Percentiles rank a stretch among this genome's conserved stretches.
Conservation (phyloP, 2,329 filamentous ascomycete species). For the Colletotrichum limetticola region DNA sequence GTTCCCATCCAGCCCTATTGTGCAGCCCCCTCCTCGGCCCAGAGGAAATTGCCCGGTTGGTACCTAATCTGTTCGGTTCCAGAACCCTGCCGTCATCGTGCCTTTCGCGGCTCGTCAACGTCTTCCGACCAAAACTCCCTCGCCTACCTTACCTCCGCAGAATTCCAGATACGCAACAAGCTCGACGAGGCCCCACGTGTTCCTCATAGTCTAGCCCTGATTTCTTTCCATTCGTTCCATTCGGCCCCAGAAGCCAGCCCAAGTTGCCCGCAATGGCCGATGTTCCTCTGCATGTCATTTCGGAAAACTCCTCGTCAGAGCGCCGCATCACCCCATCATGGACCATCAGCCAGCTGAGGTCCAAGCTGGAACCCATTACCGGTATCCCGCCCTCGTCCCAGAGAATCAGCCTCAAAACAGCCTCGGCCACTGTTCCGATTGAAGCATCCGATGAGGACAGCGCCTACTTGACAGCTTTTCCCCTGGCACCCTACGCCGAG, state of each 20-base stretch:
- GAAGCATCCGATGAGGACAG: slow-evolving; percentile 79
- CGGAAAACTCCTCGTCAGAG: slow-evolving; percentile 83
- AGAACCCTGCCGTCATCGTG: slow-evolving; percentile 12
- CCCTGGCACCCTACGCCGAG: slow-evolving; percentile 79
- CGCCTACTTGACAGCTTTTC: slow-evolving; percentile 71
- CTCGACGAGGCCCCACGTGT: slow-evolving; percentile 36
- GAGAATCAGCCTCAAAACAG: slow-evolving; percentile 76
- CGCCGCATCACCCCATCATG: slow-evolving; percentile 92
- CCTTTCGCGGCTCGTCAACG: not conserved
- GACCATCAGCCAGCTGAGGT: slow-evolving; percentile 85
- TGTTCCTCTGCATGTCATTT: slow-evolving; percentile 79
- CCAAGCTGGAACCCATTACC: slow-evolving; percentile 91
- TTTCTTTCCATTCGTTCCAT: not conserved
- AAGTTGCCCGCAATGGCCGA: slow-evolving; percentile 68
- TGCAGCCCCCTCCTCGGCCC: slow-evolving; percentile 14
- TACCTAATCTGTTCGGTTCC: slow-evolving; percentile 19
- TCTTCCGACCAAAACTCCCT: slow-evolving; percentile 1
- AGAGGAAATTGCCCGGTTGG: slow-evolving; percentile 25
- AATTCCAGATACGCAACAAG: slow-evolving; percentile 5
- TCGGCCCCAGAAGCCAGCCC: slow-evolving; percentile 11
- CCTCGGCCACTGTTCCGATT: slow-evolving; percentile 71
- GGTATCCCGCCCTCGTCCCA: slow-evolving; percentile 87
- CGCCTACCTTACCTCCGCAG: not conserved
- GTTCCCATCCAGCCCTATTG: slow-evolving; percentile 31
- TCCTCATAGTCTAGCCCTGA: slow-evolving; percentile 34